Evolutionary conservation across 1,284 basidiomycete species (phyloP).

Genomic region (Chalciporus sp.): DNA sequence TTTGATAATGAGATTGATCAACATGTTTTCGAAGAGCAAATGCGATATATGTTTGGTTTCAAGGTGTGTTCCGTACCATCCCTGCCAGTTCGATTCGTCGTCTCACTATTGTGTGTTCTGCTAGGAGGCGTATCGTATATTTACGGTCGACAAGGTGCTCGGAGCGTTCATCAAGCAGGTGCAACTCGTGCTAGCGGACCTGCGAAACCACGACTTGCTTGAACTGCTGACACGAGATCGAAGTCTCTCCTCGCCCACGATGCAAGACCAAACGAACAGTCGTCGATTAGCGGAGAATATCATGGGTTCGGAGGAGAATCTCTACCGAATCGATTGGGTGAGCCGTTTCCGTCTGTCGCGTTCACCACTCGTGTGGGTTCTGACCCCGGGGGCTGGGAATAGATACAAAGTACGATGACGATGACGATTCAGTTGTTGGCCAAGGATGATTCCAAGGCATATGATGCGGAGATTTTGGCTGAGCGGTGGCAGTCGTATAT

Average conservation of each 20-base stretch:
- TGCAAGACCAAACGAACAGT: constrained; percentile 85
- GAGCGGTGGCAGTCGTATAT: constrained; percentile 91
- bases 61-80: constrained; percentile 44
- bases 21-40: constrained; percentile 85
- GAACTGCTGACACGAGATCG: constrained; percentile 82
- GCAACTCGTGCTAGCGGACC: constrained; percentile 78
- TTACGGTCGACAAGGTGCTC: constrained; percentile 93
- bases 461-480: constrained; percentile 82
- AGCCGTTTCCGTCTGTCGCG: constrained; percentile 25
- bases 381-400: constrained; percentile 6
- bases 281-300: constrained; percentile 83
- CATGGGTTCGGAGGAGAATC: constrained; percentile 86
- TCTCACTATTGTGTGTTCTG: neutral
- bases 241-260: constrained; percentile 60
- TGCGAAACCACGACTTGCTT: constrained; percentile 84
- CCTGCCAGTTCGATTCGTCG: neutral
- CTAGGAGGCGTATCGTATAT: constrained; percentile 80
- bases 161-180: constrained; percentile 88
- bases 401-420: constrained; percentile 72
- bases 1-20: constrained; percentile 94
- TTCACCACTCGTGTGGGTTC: neutral
- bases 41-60: constrained; percentile 89
- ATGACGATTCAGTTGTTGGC: constrained; percentile 87
- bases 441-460: constrained; percentile 86
- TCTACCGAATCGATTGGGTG: constrained; percentile 94